A percentile compares a stretch with the other conserved stretches of the same genome.
phyloP scores from a whole-genome alignment of 2,329 filamentous ascomycete genomes.

The Xylaria sp. region DNA sequence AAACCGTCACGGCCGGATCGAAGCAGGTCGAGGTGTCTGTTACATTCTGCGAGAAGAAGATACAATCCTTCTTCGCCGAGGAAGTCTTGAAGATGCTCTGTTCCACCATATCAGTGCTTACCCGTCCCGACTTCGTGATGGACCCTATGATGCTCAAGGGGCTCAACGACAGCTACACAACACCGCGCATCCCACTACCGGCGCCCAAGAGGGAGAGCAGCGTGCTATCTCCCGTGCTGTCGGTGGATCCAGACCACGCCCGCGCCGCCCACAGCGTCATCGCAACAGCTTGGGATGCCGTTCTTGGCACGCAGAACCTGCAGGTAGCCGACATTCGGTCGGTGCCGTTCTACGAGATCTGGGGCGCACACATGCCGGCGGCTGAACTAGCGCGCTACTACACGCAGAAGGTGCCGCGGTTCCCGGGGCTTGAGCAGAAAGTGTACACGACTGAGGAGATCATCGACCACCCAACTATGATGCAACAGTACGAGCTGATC shows the following conservation, averaged over 20 bases:
- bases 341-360: slow-evolving; percentile 62
- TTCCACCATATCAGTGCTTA: slow-evolving; percentile 58
- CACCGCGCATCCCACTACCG: slow-evolving; percentile 57
- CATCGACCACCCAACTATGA: slow-evolving; percentile 61
- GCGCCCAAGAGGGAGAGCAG: slow-evolving; percentile 41
- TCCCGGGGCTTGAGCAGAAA: slow-evolving; percentile 52
- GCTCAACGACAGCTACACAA: slow-evolving; percentile 52
- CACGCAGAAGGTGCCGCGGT: slow-evolving; percentile 54
- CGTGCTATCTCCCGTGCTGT: slow-evolving; percentile 42
- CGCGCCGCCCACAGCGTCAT: slow-evolving; percentile 56
- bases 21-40: slow-evolving; percentile 56
- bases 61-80: slow-evolving; percentile 55
- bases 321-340: slow-evolving; percentile 57
- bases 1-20: slow-evolving; percentile 53
- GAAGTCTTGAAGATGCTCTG: slow-evolving; percentile 59
- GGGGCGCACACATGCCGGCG: slow-evolving; percentile 61
- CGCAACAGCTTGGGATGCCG: slow-evolving; percentile 56
- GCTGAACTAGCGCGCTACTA: slow-evolving; percentile 58
- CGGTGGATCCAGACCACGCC: slow-evolving; percentile 55
- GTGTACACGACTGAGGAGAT: slow-evolving; percentile 59
- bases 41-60: slow-evolving; percentile 58
- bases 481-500: slow-evolving; percentile 57
- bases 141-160: slow-evolving; percentile 59
- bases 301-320: slow-evolving; percentile 54
- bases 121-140: slow-evolving; percentile 57